A percentile compares a stretch with the other conserved stretches of the same genome.
Evolutionary conservation across 208 protist species (phyloP).

Genomic region (Acanthamoeba castellanii): DNA sequence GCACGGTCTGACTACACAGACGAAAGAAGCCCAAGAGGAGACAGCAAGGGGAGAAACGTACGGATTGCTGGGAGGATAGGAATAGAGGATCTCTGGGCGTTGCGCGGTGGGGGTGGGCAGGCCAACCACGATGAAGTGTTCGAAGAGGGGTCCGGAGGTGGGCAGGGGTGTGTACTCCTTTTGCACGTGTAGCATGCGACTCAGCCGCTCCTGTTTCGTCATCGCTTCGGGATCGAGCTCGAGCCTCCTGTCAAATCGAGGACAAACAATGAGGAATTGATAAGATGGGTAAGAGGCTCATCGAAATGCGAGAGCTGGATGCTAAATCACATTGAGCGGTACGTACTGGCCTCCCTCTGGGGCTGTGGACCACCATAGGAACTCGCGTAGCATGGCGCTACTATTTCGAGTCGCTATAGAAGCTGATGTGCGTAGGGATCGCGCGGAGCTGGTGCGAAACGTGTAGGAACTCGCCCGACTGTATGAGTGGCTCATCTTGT

Average conservation of each 20-base stretch:
- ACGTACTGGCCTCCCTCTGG: conserved; percentile 30
- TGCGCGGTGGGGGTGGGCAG: not conserved
- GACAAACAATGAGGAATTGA: not conserved
- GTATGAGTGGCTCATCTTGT: conserved; percentile 49
- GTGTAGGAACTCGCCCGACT: conserved; percentile 43
- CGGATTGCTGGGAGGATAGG: conserved; percentile 51
- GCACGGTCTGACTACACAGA: no score
- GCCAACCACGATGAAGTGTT: conserved; percentile 66
- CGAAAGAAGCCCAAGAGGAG: no score
- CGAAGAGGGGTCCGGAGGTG: conserved; percentile 7
- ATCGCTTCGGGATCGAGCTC: conserved; percentile 69
- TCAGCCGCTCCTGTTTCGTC: conserved; percentile 56
- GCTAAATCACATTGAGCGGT: no score
- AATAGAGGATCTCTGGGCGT: conserved; percentile 23
- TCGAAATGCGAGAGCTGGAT: not conserved
- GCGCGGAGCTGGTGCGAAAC: not conserved
- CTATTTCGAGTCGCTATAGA: not conserved
- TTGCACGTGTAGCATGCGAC: conserved; percentile 53
- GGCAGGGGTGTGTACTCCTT: not conserved
- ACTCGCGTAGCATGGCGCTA: conserved; percentile 15
- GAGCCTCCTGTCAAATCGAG: not conserved
- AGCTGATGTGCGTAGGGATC: not conserved
- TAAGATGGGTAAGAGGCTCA: not conserved
- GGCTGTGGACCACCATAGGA: conserved; percentile 24
- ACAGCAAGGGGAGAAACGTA: not conserved